Conservation (phyloP, 345 rosid genomes). For the Hirschfeldia incana region DNA sequence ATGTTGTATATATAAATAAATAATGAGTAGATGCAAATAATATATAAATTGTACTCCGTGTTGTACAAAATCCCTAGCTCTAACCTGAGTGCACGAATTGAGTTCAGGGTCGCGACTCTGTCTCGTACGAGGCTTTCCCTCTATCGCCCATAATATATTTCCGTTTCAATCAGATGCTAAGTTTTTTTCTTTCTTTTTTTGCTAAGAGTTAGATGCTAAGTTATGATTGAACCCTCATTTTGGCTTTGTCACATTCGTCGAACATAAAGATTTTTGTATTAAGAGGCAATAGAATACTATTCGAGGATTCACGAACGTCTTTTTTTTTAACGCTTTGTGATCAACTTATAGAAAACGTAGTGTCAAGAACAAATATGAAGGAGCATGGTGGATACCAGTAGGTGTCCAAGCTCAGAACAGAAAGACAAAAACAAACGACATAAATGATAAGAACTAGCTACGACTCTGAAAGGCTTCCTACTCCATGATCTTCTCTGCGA, state of each 20-base stretch:
- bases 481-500: too few relatives aligned
- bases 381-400: too few relatives aligned
- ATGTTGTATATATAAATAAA: too few relatives aligned
- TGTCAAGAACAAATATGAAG: too few relatives aligned
- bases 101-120: neutral
- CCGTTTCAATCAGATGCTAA: neutral
- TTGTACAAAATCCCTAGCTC: conserved; percentile 27
- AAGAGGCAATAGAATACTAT: neutral
- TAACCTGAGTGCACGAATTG: conserved; percentile 35
- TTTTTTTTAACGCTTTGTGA: too few relatives aligned
- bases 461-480: too few relatives aligned
- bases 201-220: neutral
- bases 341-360: too few relatives aligned
- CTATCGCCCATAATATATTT: neutral
- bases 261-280: neutral
- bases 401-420: too few relatives aligned
- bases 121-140: conserved; percentile 22
- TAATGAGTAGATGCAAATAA: neutral
- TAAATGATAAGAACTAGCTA: too few relatives aligned
- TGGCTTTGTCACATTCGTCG: conserved; percentile 17
- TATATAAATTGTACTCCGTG: conserved; percentile 13
- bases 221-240: neutral
- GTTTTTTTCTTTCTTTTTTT: too few relatives aligned
- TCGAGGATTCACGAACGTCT: conserved; percentile 17
- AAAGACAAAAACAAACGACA: too few relatives aligned